A percentile compares a stretch with the other conserved stretches of the same genome.
phyloP scores from a whole-genome alignment of 306 rosid genomes.

The Dryas octopetala region DNA sequence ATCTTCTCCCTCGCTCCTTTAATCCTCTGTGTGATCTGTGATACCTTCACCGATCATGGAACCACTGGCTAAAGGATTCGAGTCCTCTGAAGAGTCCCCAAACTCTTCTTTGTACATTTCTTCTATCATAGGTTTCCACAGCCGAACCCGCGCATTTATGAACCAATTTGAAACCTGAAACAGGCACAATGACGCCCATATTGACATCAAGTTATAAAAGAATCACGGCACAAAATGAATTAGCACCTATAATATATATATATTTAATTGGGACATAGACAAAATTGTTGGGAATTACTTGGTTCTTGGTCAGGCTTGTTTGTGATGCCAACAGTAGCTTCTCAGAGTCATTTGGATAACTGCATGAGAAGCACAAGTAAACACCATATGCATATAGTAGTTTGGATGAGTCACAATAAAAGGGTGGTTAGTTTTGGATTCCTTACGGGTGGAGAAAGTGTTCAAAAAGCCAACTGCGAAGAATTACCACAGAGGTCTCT shows the following conservation, averaged over 20 bases:
- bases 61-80: constrained; percentile 47
- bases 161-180: constrained; percentile 87
- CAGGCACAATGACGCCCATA: constrained; percentile 8
- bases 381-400: neutral
- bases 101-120: constrained; percentile 88
- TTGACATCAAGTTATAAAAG: constrained; percentile 1
- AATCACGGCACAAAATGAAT: too few relatives aligned
- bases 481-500: constrained; percentile 78
- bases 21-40: constrained; percentile 54
- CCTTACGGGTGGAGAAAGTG: constrained; percentile 93
- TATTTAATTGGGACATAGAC: neutral
- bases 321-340: constrained; percentile 76
- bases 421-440: neutral
- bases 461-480: constrained; percentile 85
- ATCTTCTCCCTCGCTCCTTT: constrained; percentile 7
- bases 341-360: constrained; percentile 82
- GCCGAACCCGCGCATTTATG: constrained; percentile 81
- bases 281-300: constrained; percentile 46
- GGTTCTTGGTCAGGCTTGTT: constrained; percentile 80
- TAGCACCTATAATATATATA: too few relatives aligned
- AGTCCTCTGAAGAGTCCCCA: constrained; percentile 86
- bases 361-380: constrained; percentile 31
- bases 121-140: constrained; percentile 95
- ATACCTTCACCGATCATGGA: constrained; percentile 43
- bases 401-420: neutral